Base-by-base conservation (phyloP, 306 rosid genomes). In the Pyrus pyrifolia region DNA sequence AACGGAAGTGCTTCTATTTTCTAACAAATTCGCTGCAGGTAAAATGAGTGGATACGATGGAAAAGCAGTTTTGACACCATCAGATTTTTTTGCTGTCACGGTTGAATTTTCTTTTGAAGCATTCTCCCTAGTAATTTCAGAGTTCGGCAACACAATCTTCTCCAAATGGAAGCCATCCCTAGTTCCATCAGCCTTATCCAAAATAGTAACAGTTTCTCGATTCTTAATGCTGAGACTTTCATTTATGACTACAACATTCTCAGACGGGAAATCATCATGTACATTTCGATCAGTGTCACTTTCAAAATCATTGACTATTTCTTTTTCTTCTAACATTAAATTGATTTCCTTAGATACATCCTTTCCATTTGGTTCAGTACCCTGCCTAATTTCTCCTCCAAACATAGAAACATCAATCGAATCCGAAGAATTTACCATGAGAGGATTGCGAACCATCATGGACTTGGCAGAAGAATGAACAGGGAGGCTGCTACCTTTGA, bases 361-460 rank as follows among this genome's bases (percentile, higher is more conserved):
- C 51, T 72, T 70, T 72, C 53, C 45, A 23, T 31, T 76, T 21
- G 49, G 17, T 74, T 42, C 57, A 29, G n/a, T 69, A 42, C 40
- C 66, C 29, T 42, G 51, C 65, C 61, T 83, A 62, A 63, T 30
- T 53, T 78, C 87, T 68, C 69, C 83, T 67, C 74, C 84, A 49
- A 67, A 46, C 67, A 68, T 80, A 55, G 85, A 78, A 60, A 65
- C 15, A 68, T 85, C 80, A 52, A 72, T 68, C 77, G 73, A 80
- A 78, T 82, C 82, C 8, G 79, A 82, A 70, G 78, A 86, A 80
- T 79, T 35, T 42, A 83, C 85, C 8, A 75, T 79, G 4, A 82
- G 81, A 23, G 90, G 86, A 79, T 87, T 90, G 75, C 83, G 80
- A 81, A 81, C 44, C 75, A 80, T 75, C 58, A 77, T 75, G 68